Evolutionary conservation across 345 rosid genomes (phyloP).

Genomic region (Dipteronia sinensis): DNA sequence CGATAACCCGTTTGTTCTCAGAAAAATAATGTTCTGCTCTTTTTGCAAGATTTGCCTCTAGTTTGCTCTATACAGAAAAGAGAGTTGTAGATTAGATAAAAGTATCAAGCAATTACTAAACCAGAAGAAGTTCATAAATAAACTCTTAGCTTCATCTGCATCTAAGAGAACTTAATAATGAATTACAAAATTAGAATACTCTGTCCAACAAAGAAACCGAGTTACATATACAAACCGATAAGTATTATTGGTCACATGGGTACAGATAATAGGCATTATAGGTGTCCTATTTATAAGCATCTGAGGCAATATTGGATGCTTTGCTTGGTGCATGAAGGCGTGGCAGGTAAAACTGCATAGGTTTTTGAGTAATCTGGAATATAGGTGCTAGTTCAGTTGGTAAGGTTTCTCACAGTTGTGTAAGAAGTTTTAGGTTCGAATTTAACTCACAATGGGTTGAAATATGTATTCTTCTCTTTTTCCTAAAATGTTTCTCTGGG

Average conservation of each 20-base stretch:
- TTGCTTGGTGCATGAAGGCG: neutral
- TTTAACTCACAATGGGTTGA: neutral
- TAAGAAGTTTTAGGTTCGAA: neutral
- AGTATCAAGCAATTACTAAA: neutral
- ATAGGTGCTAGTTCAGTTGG: neutral
- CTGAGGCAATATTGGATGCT: neutral
- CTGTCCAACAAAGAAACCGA: neutral
- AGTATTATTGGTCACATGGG: neutral
- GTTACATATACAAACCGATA: neutral
- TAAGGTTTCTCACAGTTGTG: neutral
- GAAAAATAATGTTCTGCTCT: slow-evolving; percentile 94
- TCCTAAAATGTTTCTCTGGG: neutral
- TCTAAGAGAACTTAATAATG: neutral
- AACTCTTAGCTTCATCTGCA: neutral
- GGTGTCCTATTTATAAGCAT: neutral
- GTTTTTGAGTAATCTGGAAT: neutral
- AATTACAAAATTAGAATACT: neutral
- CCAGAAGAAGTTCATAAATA: neutral
- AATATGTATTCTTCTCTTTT: neutral
- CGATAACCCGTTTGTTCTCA: slow-evolving; percentile 70
- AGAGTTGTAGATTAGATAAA: neutral
- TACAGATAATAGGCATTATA: neutral
- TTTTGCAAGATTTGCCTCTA: slow-evolving; percentile 61
- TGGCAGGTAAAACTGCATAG: neutral
- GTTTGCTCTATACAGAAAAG: slow-evolving; percentile 45